Evolutionary conservation across 129 eudicot species (phyloP).

Genomic region (Arctium minus): DNA sequence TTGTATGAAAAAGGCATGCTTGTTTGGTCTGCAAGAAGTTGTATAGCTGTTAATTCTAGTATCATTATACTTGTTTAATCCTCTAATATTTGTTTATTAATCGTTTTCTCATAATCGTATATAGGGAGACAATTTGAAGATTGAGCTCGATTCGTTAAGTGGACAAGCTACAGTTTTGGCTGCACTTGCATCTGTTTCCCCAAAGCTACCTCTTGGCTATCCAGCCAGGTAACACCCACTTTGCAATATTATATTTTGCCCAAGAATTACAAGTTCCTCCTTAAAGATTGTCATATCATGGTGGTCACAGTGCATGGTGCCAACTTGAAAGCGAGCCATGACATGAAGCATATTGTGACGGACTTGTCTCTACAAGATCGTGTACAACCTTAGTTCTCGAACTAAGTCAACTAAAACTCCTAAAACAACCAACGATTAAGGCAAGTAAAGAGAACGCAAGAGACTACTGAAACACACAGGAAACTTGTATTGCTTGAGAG

Average conservation of each 20-base stretch:
- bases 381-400: too few species aligned
- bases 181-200: slow-evolving; percentile 87
- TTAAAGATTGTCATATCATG: not conserved
- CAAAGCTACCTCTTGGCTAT: slow-evolving; percentile 93
- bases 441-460: too few species aligned
- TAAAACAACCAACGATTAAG: too few species aligned
- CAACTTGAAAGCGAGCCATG: not conserved
- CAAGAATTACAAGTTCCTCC: not conserved
- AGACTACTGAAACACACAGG: too few species aligned
- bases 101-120: slow-evolving; percentile 19
- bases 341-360: not conserved
- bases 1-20: not conserved
- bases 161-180: slow-evolving; percentile 97
- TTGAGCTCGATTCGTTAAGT: slow-evolving; percentile 82
- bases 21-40: not conserved
- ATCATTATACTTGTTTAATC: not conserved
- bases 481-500: too few species aligned
- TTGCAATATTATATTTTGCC: not conserved
- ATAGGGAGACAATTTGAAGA: slow-evolving; percentile 66
- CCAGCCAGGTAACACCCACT: slow-evolving; percentile 65
- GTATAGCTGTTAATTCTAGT: not conserved
- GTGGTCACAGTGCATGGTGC: not conserved
- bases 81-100: not conserved
- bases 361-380: too few species aligned
- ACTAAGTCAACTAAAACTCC: too few species aligned